Conservation (phyloP, 257 asterid species). For the Solanum chilense region DNA sequence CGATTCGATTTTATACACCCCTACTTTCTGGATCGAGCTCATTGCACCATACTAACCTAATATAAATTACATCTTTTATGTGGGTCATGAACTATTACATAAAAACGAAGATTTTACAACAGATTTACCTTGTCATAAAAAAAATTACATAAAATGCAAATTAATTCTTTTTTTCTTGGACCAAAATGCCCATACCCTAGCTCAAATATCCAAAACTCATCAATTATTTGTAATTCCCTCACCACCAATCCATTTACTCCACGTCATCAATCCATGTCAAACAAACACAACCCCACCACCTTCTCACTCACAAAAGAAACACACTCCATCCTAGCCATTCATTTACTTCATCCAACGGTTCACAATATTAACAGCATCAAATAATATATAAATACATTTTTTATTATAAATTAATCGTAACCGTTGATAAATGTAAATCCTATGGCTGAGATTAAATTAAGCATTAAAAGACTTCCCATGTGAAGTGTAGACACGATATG, state of each 20-base stretch:
- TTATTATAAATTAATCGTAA: background rate
- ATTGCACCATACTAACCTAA: rapidly evolving
- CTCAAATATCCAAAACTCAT: background rate
- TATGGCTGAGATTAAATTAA: background rate
- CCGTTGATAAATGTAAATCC: background rate
- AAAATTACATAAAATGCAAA: too few species aligned
- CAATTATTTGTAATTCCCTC: background rate
- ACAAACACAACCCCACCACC: background rate
- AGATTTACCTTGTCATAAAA: too few species aligned
- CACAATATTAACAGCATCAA: background rate
- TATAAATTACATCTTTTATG: rapidly evolving
- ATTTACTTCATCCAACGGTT: background rate
- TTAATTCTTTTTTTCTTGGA: background rate
- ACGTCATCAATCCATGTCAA: background rate
- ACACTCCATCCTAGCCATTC: background rate
- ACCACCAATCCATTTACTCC: background rate
- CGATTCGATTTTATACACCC: rapidly evolving
- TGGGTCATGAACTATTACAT: rapidly evolving
- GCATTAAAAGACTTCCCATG: background rate
- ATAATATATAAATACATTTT: background rate
- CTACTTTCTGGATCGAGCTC: rapidly evolving
- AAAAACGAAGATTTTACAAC: rapidly evolving
- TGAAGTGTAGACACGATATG: background rate
- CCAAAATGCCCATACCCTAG: background rate
- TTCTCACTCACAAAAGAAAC: background rate